Percentiles rank a stretch among this genome's conserved stretches.
These are phyloP conservation scores for Scutellaria baicalensis DNA, from an alignment of 257 asterid genomes.

Conservation along the genomic window DNA sequence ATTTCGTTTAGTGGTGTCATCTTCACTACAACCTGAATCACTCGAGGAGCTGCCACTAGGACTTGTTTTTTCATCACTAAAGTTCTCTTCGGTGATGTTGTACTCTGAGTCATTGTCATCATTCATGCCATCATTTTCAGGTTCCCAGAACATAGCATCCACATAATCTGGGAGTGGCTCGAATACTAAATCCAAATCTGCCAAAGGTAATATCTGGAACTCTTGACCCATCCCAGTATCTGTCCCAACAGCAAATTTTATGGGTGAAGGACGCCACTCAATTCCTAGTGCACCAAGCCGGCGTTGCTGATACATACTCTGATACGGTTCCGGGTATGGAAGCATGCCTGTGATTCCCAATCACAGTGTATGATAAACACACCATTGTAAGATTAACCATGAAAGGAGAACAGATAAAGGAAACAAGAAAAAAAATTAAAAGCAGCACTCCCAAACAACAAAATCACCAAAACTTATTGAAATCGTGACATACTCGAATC, in stretches of 20 bases:
- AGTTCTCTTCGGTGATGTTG: constrained; percentile 55
- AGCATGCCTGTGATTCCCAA: constrained; percentile 68
- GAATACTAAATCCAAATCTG: constrained; percentile 66
- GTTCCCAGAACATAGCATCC: constrained; percentile 91
- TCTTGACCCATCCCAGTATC: constrained; percentile 77
- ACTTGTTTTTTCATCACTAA: constrained; percentile 53
- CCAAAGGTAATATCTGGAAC: constrained; percentile 67
- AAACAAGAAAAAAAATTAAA: not conserved
- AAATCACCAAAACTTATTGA: not conserved
- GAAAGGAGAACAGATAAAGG: not conserved
- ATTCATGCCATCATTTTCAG: constrained; percentile 70
- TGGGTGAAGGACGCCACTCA: constrained; percentile 90
- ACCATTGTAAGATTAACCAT: constrained; percentile 11
- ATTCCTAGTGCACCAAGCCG: constrained; percentile 84
- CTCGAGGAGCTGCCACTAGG: constrained; percentile 44
- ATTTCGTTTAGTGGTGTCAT: constrained; percentile 34
- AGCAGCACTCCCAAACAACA: not conserved
- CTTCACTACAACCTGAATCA: constrained; percentile 62
- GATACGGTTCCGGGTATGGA: constrained; percentile 98
- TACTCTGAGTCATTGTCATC: constrained; percentile 97
- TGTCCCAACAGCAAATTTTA: constrained; percentile 82
- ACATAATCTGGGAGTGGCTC: constrained; percentile 82
- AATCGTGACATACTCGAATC: constrained; percentile 69
- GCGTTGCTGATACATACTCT: constrained; percentile 76
- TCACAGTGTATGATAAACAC: constrained; percentile 7